Evolutionary conservation across 2,329 filamentous ascomycete species (phyloP), one percentile per base, ranked within the genome.

Genomic region (Thermomyces lanuginosus): DNA sequence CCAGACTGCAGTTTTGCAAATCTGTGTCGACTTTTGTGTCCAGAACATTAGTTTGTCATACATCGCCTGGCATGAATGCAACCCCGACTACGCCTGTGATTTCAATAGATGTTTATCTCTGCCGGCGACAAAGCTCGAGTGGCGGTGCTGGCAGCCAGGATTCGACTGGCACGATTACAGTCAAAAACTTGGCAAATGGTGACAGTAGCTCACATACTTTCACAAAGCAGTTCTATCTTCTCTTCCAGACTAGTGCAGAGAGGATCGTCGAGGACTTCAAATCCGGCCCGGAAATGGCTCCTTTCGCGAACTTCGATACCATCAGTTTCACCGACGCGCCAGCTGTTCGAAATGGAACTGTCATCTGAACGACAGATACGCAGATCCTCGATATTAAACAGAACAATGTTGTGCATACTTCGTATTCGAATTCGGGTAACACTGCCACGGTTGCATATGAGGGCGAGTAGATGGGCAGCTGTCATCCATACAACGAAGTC

Each of bases 231-330:
- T 25, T 22, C 9, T 16, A 41, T n/a, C 49, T 43, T 2, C 56
- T 72, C 11, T 65, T 60, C 39, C 55, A 66, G 41, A 60, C 60
- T 37, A 70, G 70, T 34, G 69, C 66, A 8, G 69, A 73, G 42
- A 73, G 68, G 67, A 72, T 73, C 38, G 66, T 72, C n/a, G 68
- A 72, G 50, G 64, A 66, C 33, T 66, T 63, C 34, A 45, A 55
- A 33, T 36, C 43, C 3, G 46, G 49, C 21, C 33, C 36, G 20
- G 35, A 40, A 1, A 49, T 61, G 26, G 57, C 66, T 4, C 39
- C 52, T 0, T 50, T 67, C 26, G 59, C 53, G 16, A 42, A 65
- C 39, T 67, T 66, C 30, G 55, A 55, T 9, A 53, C 44, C 5
- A 53, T 66, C 9, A 48, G 31, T 9, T 54, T 56, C 33, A 46